phyloP scores from a whole-genome alignment of 2,329 filamentous ascomycete genomes.

The Lasiodiplodia sp. region DNA sequence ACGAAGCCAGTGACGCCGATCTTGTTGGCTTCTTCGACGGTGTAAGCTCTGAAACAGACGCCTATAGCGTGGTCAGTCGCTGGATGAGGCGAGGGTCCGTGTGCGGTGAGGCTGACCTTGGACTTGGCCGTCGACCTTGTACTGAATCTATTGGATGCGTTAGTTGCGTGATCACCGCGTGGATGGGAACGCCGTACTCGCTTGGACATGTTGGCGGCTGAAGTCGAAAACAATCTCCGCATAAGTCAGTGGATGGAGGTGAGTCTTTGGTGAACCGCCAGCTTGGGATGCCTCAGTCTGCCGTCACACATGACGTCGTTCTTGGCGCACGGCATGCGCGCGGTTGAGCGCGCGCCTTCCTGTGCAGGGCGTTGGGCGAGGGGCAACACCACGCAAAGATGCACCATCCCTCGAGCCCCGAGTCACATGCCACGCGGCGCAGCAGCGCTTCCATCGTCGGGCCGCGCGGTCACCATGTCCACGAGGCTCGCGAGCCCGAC shows the following conservation, averaged over 20 bases:
- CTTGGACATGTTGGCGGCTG: constrained; percentile 27
- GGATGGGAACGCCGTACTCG: neutral
- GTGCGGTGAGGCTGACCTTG: constrained; percentile 45
- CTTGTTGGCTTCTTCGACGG: constrained; percentile 51
- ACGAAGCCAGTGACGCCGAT: constrained; percentile 56
- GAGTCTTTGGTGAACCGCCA: neutral
- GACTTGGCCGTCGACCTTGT: constrained; percentile 56
- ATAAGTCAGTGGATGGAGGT: neutral
- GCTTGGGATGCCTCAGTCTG: neutral
- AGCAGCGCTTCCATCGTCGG: neutral
- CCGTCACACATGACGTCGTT: constrained; percentile 20
- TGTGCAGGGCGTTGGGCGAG: neutral
- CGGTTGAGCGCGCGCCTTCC: neutral
- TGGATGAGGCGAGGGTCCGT: neutral
- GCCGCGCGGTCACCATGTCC: neutral
- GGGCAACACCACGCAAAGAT: neutral
- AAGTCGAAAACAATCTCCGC: constrained; percentile 16
- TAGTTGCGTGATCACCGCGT: neutral
- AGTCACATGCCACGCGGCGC: constrained; percentile 1
- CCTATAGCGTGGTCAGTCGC: constrained; percentile 32
- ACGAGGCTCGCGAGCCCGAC: neutral
- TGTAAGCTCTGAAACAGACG: constrained; percentile 59
- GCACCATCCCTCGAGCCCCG: neutral
- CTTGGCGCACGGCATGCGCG: neutral
- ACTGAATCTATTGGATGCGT: constrained; percentile 50